These are phyloP conservation scores for Moesziomyces sp. DNA, from an alignment of 1,284 basidiomycete genomes.

Conservation along the genomic window DNA sequence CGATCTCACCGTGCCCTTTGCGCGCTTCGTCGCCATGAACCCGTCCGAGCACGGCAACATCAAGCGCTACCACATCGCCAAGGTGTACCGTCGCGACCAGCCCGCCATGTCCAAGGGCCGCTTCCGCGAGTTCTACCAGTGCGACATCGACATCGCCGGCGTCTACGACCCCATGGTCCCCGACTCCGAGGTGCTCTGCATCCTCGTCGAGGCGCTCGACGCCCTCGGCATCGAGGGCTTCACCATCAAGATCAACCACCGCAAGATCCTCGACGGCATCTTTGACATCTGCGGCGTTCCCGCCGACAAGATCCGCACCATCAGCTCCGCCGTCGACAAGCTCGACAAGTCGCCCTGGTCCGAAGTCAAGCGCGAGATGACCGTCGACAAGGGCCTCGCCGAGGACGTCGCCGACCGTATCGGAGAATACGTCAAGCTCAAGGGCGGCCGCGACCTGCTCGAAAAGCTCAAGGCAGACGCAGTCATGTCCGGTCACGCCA, in stretches of 20 bases:
- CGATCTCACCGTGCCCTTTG: slow-evolving; percentile 94
- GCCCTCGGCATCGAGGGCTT: slow-evolving; percentile 86
- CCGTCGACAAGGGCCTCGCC: slow-evolving; percentile 89
- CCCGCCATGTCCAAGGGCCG: slow-evolving; percentile 98
- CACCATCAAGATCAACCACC: slow-evolving; percentile 92
- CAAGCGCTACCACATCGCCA: slow-evolving; percentile 97
- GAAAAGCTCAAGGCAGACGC: slow-evolving; percentile 78
- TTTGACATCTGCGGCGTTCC: slow-evolving; percentile 97
- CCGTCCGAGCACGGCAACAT: slow-evolving; percentile 76
- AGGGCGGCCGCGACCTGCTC: slow-evolving; percentile 83
- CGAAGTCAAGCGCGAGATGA: slow-evolving; percentile 96
- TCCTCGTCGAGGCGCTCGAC: slow-evolving; percentile 83
- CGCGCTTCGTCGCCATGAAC: slow-evolving; percentile 94
- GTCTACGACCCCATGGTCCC: slow-evolving; percentile 91
- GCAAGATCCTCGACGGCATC: slow-evolving; percentile 96
- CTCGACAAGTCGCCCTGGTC: slow-evolving; percentile 92
- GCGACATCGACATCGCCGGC: slow-evolving; percentile 97
- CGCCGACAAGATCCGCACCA: slow-evolving; percentile 87
- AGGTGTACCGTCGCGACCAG: slow-evolving; percentile 95
- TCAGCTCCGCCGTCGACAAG: slow-evolving; percentile 97
- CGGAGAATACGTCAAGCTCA: slow-evolving; percentile 91
- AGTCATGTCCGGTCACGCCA: slow-evolving; percentile 77
- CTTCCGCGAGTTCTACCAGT: slow-evolving; percentile 99
- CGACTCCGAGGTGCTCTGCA: slow-evolving; percentile 88
- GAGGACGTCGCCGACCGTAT: slow-evolving; percentile 89